Conservation (phyloP, 257 asterid genomes). For the Cordia subcordata region DNA sequence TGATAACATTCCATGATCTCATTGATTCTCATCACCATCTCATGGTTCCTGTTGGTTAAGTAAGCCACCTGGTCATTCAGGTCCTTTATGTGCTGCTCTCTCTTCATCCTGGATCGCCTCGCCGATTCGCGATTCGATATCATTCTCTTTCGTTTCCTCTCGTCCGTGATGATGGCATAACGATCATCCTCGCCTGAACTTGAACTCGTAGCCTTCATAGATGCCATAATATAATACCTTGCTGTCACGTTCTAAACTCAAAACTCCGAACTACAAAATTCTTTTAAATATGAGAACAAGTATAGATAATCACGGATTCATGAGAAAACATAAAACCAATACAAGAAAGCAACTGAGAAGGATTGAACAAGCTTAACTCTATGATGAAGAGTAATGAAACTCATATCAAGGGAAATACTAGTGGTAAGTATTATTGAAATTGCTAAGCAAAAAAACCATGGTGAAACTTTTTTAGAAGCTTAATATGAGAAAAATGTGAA, state of each 20-base stretch:
- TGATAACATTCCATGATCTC: constrained; percentile 18
- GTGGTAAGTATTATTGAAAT: constrained; percentile 1
- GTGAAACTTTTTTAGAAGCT: not conserved
- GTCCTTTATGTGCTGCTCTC: constrained; percentile 5
- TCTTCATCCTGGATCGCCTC: constrained; percentile 14
- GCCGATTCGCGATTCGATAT: constrained; percentile 20
- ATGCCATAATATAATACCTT: not conserved
- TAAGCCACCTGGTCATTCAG: constrained; percentile 4
- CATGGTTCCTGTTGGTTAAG: constrained; percentile 18
- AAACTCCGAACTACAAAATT: too few species aligned
- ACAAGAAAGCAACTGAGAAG: constrained; percentile 48
- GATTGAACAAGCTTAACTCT: constrained; percentile 46
- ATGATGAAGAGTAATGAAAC: constrained; percentile 18
- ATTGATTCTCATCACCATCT: constrained; percentile 16
- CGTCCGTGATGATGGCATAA: constrained; percentile 9
- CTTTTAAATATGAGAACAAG: not conserved
- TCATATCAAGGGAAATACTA: constrained; percentile 21
- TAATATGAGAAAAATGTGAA: constrained; percentile 3
- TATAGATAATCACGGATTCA: constrained; percentile 10
- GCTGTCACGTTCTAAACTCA: not conserved
- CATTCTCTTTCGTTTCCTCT: constrained; percentile 17
- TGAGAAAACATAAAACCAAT: constrained; percentile 52
- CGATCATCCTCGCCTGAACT: constrained; percentile 1
- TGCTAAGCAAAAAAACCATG: constrained; percentile 6
- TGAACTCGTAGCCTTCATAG: not conserved